Conservation (phyloP, 2,329 filamentous ascomycete species). For the Claviceps citrina region DNA sequence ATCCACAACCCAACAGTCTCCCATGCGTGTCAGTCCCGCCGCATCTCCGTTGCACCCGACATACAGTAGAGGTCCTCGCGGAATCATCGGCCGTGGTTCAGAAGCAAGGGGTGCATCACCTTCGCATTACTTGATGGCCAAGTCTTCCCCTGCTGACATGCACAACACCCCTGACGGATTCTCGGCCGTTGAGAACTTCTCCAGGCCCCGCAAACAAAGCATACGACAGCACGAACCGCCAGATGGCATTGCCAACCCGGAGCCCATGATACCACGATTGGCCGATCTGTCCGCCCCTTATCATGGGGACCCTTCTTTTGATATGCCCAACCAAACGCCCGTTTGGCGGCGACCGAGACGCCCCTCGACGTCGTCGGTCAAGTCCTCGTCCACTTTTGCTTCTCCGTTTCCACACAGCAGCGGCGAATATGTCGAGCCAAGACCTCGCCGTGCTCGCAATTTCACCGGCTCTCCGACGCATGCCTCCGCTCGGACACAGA, state of each 20-base stretch:
- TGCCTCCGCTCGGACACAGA: conserved; percentile 14
- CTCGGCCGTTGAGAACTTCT: conserved; percentile 39
- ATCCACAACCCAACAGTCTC: not conserved
- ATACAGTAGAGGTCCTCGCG: conserved; percentile 7
- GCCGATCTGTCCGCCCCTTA: conserved; percentile 12
- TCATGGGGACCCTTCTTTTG: conserved; percentile 16
- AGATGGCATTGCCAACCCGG: conserved; percentile 10
- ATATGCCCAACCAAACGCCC: conserved; percentile 16
- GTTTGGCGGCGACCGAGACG: conserved; percentile 29
- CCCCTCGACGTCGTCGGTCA: conserved; percentile 32
- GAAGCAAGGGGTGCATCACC: conserved; percentile 17
- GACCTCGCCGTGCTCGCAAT: conserved; percentile 16
- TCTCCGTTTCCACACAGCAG: conserved; percentile 26
- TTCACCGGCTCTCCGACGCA: conserved; percentile 13
- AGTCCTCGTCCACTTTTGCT: conserved; percentile 30
- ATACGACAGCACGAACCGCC: conserved; percentile 25
- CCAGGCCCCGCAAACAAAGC: conserved; percentile 41
- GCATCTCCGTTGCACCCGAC: conserved; percentile 5
- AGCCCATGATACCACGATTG: conserved; percentile 16
- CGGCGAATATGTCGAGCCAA: conserved; percentile 25
- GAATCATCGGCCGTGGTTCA: conserved; percentile 1
- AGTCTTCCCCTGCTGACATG: conserved; percentile 19
- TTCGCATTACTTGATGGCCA: conserved; percentile 15
- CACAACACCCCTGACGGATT: conserved; percentile 22
- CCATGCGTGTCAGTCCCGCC: not conserved